Base-by-base conservation (phyloP, 352 stramenopile genomes). In the Stramenopiles sp. region DNA sequence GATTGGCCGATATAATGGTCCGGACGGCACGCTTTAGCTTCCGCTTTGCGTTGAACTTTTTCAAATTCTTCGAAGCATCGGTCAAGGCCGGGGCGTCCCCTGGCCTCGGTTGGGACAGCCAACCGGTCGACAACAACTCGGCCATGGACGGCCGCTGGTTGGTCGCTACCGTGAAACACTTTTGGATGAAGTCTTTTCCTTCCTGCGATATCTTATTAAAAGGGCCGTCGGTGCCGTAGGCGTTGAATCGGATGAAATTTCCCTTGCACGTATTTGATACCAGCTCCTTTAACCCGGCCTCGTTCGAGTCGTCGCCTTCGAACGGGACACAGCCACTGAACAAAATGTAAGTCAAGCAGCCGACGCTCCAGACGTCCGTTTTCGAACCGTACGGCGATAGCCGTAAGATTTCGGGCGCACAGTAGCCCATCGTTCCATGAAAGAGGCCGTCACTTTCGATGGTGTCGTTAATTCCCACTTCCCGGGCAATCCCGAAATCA, bases 291-390 rank as follows among this genome's bases (percentile, higher is more conserved):
- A n/a, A n/a, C n/a, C n/a, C n/a, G n/a, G n/a, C n/a, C n/a, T n/a
- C n/a, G n/a, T n/a, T n/a, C n/a, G n/a, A n/a, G n/a, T n/a, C n/a
- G n/a, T n/a, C 76, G 35, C 77, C 34, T 33, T 77, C 63, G 77
- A 89, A 89, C 1, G 85, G 85, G 34, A 89, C 87, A 80, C 95
- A 95, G 4, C 92, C 92, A 34, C 88, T 94, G 31, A 97, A 77
- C 49, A 97, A 77, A 74, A 97, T 95, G 79, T 92, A 97, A n/a
- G 90, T 78, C 77, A 97, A 92, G 6, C 96, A 89, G 33, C 92
- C 92, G 2, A 96, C 82, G 78, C 85, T 94, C 92, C 92, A 97
- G 80, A 92, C 94, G 78, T 97, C 92, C 4, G 95, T 89, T 31
- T 89, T 82, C 2, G 82, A 81, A 34, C 90, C 91, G 77, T 97